Base-by-base conservation (phyloP, 2,329 filamentous ascomycete genomes). In the Lojkania enalia region DNA sequence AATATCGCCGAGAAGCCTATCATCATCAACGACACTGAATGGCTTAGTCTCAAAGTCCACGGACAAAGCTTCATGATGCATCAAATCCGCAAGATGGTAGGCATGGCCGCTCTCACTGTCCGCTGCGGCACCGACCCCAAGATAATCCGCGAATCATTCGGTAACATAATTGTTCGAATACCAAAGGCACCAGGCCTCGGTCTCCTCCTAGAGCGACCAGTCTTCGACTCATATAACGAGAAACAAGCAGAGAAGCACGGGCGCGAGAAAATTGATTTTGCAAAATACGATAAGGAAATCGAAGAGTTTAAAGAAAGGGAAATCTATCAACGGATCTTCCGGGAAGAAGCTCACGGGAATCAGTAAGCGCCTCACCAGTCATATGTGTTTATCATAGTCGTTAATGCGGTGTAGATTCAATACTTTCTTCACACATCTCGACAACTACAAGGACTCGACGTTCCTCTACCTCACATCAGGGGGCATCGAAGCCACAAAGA, bases 41-140 rank as follows among this genome's bases (percentile, higher is more conserved):
- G 94, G 94, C 78, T 99, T 3, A 94, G 87, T 32, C 78, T 97
- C 55, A 96, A 95, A 68, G 91, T 99, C 18, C 94, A 99, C 71
- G 94, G 94, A 0, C 94, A 99, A 72, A 92, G 87, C 64, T 99
- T 99, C 79, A 99, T 99, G 94, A 99, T 99, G 94, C 94, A 99
- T 71, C 94, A 99, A 74, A 99, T 99, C 71, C 86, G 94, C 63
- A 99, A 97, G 74, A 97, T 99, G 94, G 89, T 99, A 13, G 90
- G 88, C 44, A 90, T 99, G 86, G 89, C 84, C 6, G 84, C 89
- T 23, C 77, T 99, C 48, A 77, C 92, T 4, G 86, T 95, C 5
- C 85, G 94, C 27, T 95, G 88, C 67, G 94, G 90, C 39, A 85
- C 85, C n/a, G 78, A 87, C 3, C 76, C 84, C 3, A 74, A 81